Conservation (phyloP, 768 basidiomycete species). For the Mycena leptocephala region DNA sequence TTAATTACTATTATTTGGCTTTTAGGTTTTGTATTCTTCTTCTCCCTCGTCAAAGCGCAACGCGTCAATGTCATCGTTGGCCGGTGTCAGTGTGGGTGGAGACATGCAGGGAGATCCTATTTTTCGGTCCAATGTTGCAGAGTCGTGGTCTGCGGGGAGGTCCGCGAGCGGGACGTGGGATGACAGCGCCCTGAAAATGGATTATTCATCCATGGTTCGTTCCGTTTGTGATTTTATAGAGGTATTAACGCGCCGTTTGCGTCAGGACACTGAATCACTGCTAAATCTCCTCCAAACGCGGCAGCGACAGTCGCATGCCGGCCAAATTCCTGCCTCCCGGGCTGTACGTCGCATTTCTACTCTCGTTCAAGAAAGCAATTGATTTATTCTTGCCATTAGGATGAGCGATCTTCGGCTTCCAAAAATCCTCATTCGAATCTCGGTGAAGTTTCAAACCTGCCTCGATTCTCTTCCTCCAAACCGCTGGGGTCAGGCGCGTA, state of each 20-base stretch:
- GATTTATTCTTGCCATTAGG: constrained; percentile 52
- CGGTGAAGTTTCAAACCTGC: constrained; percentile 56
- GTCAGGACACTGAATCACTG: constrained; percentile 62
- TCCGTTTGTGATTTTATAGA: neutral
- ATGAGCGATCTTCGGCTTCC: constrained; percentile 60
- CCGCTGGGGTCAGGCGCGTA: constrained; percentile 49
- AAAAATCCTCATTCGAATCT: constrained; percentile 67
- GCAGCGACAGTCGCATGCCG: constrained; percentile 61
- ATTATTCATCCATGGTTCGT: constrained; percentile 66
- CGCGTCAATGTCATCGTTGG: constrained; percentile 73
- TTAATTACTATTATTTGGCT: constrained; percentile 34
- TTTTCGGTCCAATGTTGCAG: constrained; percentile 64
- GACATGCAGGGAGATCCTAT: constrained; percentile 65
- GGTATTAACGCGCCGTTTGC: constrained; percentile 18
- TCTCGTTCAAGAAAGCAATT: neutral
- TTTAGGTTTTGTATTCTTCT: constrained; percentile 76
- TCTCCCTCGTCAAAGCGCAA: constrained; percentile 69
- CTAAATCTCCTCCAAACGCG: constrained; percentile 63
- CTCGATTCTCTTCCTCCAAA: constrained; percentile 62
- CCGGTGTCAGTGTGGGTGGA: constrained; percentile 56
- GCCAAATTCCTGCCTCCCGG: constrained; percentile 59
- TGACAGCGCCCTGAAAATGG: constrained; percentile 66
- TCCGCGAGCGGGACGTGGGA: constrained; percentile 75
- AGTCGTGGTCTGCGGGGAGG: constrained; percentile 68
- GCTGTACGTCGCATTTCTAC: constrained; percentile 50